Evolutionary conservation across 2,329 filamentous ascomycete genomes (phyloP).

Genomic region (Colletotrichum cordylinicola): DNA sequence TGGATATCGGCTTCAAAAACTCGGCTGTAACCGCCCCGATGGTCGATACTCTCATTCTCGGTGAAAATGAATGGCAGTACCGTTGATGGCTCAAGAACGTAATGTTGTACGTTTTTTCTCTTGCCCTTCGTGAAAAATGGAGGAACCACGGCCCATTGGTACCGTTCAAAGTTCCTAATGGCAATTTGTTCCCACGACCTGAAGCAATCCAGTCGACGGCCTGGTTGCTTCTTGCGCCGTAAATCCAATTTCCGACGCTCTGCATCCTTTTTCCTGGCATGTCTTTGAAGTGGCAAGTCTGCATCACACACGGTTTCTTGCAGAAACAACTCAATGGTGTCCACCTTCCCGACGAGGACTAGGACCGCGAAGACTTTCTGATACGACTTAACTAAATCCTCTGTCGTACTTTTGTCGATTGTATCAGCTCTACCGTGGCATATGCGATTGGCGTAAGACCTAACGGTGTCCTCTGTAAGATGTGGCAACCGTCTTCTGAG

Average conservation of each 20-base stretch:
- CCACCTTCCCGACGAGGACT: not conserved
- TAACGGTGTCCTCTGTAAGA: not conserved
- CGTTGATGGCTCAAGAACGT: not conserved
- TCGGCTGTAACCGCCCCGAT: not conserved
- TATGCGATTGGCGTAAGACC: not conserved
- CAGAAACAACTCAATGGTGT: not conserved
- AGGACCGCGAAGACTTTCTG: not conserved
- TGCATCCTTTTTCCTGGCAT: too few relatives aligned
- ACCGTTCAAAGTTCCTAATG: not conserved
- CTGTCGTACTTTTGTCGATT: not conserved
- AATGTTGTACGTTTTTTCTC: not conserved
- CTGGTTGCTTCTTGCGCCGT: not conserved
- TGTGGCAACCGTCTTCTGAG: not conserved
- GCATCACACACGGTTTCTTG: not conserved
- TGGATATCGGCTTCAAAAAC: not conserved
- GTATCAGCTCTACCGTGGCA: not conserved
- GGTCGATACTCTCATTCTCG: not conserved
- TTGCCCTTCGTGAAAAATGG: not conserved
- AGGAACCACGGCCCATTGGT: not conserved
- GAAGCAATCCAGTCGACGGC: not conserved
- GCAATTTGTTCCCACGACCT: not conserved
- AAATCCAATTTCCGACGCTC: too few relatives aligned
- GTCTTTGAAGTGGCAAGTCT: not conserved
- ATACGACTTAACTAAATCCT: not conserved
- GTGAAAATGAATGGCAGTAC: not conserved